Percentiles rank a stretch among this genome's conserved stretches.
Conservation (phyloP, 225 moss, liverwort and hornwort species). For the Pseudisothecium myosuroides region DNA sequence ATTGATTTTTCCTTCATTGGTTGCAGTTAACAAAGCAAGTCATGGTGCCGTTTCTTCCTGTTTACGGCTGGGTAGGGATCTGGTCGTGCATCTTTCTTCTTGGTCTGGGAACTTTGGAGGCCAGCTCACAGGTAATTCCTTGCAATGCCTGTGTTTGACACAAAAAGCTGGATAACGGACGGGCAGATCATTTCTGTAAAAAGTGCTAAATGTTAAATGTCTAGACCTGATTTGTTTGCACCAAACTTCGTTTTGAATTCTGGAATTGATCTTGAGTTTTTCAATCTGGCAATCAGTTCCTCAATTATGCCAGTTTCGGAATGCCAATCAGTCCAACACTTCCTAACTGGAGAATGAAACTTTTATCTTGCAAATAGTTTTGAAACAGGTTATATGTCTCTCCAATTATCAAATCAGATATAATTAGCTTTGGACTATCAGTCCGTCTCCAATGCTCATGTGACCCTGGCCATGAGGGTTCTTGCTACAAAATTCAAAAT, state of each 20-base stretch:
- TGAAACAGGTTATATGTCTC: neutral
- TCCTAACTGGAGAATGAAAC: neutral
- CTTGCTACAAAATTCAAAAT: neutral
- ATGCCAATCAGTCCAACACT: neutral
- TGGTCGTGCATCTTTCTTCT: constrained; percentile 60
- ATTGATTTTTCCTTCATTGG: neutral
- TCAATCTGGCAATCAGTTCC: neutral
- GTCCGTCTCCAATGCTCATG: too few relatives aligned
- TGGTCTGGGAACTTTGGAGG: constrained; percentile 42
- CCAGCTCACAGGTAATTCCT: constrained; percentile 44
- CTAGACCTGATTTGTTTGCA: neutral
- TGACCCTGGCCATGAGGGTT: neutral
- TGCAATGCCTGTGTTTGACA: neutral
- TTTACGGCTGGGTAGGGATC: constrained; percentile 77
- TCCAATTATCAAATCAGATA: neutral
- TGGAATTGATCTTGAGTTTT: neutral
- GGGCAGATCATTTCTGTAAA: too few relatives aligned
- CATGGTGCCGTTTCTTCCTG: constrained; percentile 56
- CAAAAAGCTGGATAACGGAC: neutral
- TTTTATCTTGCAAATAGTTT: neutral
- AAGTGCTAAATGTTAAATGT: neutral
- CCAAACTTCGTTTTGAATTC: neutral
- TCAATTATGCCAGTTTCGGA: neutral
- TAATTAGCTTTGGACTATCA: neutral
- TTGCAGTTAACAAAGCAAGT: constrained; percentile 49